Percentiles rank a stretch among this genome's conserved stretches.
Conservation (phyloP, 2,329 filamentous ascomycete species). For the Nannizziopsis barbatae region DNA sequence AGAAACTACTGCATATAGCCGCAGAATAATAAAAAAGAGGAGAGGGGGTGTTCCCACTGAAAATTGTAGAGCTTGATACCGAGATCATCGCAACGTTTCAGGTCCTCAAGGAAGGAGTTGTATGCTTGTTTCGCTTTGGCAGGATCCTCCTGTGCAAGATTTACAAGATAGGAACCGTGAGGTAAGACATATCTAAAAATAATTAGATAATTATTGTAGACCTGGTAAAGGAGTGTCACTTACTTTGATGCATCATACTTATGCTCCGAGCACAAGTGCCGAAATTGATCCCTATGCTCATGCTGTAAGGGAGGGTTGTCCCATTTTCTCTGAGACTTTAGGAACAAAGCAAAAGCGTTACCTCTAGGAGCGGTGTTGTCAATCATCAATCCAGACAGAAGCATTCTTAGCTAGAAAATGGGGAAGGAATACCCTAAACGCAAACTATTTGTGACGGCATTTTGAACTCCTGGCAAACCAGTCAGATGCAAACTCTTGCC, state of each 20-base stretch:
- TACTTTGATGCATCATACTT: conserved; percentile 56
- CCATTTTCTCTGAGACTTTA: conserved; percentile 97
- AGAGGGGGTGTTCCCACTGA: conserved; percentile 48
- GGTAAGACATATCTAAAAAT: conserved; percentile 59
- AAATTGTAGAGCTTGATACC: conserved; percentile 96
- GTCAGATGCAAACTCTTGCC: not conserved
- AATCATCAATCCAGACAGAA: not conserved
- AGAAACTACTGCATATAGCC: not conserved
- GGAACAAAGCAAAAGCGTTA: conserved; percentile 87
- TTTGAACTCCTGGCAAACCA: conserved; percentile 60
- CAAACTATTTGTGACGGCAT: conserved; percentile 64
- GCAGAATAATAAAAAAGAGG: not conserved
- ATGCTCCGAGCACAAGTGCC: conserved; percentile 54
- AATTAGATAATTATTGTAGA: conserved; percentile 10
- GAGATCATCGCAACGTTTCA: conserved; percentile 70
- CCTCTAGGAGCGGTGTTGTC: conserved; percentile 43
- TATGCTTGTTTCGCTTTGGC: conserved; percentile 79
- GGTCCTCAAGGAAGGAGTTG: conserved; percentile 72
- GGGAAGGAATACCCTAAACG: conserved; percentile 51
- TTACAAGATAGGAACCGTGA: conserved; percentile 93
- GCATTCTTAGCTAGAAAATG: not conserved
- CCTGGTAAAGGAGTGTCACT: conserved; percentile 6
- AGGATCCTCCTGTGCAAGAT: conserved; percentile 73
- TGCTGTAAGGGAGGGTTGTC: conserved; percentile 63
- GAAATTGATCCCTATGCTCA: conserved; percentile 59